Percentiles rank a stretch among this genome's conserved stretches.
These are phyloP conservation scores for Malus orientalis DNA, from an alignment of 306 rosid species.

Conservation along the genomic window DNA sequence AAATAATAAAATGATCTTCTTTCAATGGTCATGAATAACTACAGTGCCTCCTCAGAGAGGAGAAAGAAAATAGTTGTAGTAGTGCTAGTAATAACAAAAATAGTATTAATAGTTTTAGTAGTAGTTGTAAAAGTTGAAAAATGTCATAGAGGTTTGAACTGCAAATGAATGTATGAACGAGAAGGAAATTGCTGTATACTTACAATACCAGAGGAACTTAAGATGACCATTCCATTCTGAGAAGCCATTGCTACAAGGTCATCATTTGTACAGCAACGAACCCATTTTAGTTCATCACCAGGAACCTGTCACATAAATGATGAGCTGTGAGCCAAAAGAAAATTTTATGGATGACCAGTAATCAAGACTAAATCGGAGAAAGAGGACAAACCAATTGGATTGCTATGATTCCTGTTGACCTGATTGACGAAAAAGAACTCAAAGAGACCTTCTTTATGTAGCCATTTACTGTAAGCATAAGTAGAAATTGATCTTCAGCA, in stretches of 20 bases:
- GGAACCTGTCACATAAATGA: slow-evolving; percentile 57
- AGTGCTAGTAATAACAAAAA: background rate
- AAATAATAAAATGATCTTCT: background rate
- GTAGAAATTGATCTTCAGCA: slow-evolving; percentile 66
- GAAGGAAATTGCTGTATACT: slow-evolving; percentile 17
- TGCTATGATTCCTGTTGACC: slow-evolving; percentile 92
- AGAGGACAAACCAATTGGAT: slow-evolving; percentile 81
- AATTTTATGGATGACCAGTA: slow-evolving; percentile 6
- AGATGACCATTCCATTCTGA: slow-evolving; percentile 81
- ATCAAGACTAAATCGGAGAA: slow-evolving; percentile 15
- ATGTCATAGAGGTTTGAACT: background rate
- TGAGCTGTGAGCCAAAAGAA: slow-evolving; percentile 15
- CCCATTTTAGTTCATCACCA: slow-evolving; percentile 97
- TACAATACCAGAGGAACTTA: slow-evolving; percentile 69
- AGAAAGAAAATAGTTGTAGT: background rate
- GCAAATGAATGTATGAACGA: background rate
- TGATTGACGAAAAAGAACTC: slow-evolving; percentile 84
- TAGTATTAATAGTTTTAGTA: background rate
- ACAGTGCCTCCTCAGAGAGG: background rate
- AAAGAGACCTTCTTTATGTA: slow-evolving; percentile 88
- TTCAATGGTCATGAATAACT: background rate
- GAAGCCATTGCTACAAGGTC: slow-evolving; percentile 98
- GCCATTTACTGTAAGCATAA: slow-evolving; percentile 94
- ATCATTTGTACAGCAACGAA: slow-evolving; percentile 78
- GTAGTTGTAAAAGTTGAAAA: background rate